A percentile compares a stretch with the other conserved stretches of the same genome.
phyloP scores from a whole-genome alignment of 2,329 filamentous ascomycete species.

The Venturia asperata region DNA sequence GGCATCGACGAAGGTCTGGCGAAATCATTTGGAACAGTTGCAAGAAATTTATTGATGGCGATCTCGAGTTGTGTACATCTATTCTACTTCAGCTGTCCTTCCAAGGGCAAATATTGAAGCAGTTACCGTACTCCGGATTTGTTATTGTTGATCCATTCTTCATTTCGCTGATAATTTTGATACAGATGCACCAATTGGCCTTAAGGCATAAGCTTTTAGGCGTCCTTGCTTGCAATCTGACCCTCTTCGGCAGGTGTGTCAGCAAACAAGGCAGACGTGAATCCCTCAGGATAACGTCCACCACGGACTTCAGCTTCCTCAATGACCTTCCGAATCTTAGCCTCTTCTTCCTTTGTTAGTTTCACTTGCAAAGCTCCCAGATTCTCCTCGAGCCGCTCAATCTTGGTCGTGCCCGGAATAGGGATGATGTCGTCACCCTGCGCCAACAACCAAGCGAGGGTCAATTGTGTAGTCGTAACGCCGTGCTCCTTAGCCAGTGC shows the following conservation, averaged over 20 bases:
- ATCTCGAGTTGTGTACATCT: too few relatives aligned
- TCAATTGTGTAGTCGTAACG: conserved; percentile 50
- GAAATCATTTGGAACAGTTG: too few relatives aligned
- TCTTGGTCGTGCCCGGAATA: conserved; percentile 45
- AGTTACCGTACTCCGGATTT: too few relatives aligned
- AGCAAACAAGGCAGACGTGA: conserved; percentile 12
- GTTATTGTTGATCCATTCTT: too few relatives aligned
- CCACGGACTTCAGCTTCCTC: conserved; percentile 20
- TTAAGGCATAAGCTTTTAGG: not conserved
- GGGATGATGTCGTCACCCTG: conserved; percentile 56
- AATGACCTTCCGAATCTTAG: conserved; percentile 18
- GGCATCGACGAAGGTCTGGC: too few relatives aligned
- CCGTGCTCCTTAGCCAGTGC: conserved; percentile 48
- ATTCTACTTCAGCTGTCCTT: too few relatives aligned
- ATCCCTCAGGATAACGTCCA: conserved; percentile 16
- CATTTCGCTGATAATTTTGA: too few relatives aligned
- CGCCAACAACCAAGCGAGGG: conserved; percentile 56
- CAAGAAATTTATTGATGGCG: too few relatives aligned
- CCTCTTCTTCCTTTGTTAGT: conserved; percentile 15
- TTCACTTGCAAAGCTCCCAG: conserved; percentile 18
- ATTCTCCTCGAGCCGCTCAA: conserved; percentile 36
- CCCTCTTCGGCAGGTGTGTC: conserved; percentile 23
- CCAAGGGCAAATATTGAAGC: too few relatives aligned
- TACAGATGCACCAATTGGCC: too few relatives aligned
- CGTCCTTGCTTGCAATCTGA: conserved; percentile 13